Base-by-base conservation (phyloP, 2,329 filamentous ascomycete genomes). In the Pseudocercospora cruenta region DNA sequence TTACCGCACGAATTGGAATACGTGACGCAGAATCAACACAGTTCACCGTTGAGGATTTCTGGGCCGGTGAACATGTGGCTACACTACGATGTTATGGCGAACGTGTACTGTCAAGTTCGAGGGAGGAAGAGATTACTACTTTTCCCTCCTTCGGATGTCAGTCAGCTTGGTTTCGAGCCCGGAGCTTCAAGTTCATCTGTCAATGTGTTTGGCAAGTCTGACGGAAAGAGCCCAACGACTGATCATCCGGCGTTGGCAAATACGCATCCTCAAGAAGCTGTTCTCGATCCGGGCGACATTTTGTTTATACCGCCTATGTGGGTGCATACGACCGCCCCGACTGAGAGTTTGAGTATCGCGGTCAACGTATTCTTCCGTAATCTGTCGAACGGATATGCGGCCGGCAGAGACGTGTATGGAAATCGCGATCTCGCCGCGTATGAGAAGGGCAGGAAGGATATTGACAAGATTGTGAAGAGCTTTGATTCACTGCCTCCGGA, bases 311-410 rank as follows among this genome's bases (percentile, higher is more conserved):
- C 93, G 0, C 87, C 92, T 0, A 84, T 95, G 71, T 97, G 94
- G 93, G 84, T 92, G 12, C 94, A 97, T 77, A 90, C 92, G 0
- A 90, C 89, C 1, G 83, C 85, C 0, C 88, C 55, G 9, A 76
- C 78, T 1, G 74, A 78, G 24, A 77, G 76, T 3, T 77, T 87
- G 66, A 93, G 91, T 71, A 83, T 96, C 7, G 92, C 92, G 0
- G 89, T 97, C n/a, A 97, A 97, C 76, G 86, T 94, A 28, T 97
- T 97, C 81, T 97, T 96, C 80, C 87, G 88, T 51, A 90, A 89
- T 67, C 58, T 76, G 24, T 45, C 69, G n/a, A 81, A 88, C 2
- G 28, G 86, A 1, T 95, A 95, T 76, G 88, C 92, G 0, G 78
- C 85, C 0, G 93, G 93, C 0, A 86, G 89, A 70, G 93, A 97